phyloP scores from a whole-genome alignment of 495 filamentous ascomycete genomes.

The Podospora comata region DNA sequence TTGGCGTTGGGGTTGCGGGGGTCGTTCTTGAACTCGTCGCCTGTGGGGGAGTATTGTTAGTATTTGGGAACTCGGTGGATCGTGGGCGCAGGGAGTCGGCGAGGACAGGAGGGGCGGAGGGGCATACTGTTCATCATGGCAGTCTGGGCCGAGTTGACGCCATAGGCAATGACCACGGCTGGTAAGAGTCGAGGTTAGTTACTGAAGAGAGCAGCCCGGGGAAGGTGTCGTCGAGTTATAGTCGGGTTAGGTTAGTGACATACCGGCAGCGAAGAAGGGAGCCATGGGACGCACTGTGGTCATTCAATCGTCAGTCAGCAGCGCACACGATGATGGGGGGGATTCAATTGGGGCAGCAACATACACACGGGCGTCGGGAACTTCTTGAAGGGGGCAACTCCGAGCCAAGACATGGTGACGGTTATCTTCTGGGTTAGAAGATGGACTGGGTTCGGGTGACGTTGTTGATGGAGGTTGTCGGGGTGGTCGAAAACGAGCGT shows the following conservation, averaged over 20 bases:
- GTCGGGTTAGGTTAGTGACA: slow-evolving; percentile 34
- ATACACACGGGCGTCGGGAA: slow-evolving; percentile 83
- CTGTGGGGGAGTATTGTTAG: slow-evolving; percentile 44
- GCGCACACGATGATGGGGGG: slow-evolving; percentile 19
- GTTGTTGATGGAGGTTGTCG: slow-evolving; percentile 27
- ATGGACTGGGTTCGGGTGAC: slow-evolving; percentile 22
- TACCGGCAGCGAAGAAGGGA: slow-evolving; percentile 95
- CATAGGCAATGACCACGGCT: slow-evolving; percentile 84
- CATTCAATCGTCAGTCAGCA: slow-evolving; percentile 22
- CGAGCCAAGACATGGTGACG: slow-evolving; percentile 72
- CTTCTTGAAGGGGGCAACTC: slow-evolving; percentile 68
- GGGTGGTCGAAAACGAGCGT: slow-evolving; percentile 38
- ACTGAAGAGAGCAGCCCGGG: not conserved
- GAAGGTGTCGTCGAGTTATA: not conserved
- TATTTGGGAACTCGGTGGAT: slow-evolving; percentile 19
- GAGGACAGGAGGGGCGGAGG: slow-evolving; percentile 13
- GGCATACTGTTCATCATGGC: slow-evolving; percentile 69
- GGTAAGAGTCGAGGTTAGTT: not conserved
- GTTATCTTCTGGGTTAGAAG: slow-evolving; percentile 28
- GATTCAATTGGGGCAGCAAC: slow-evolving; percentile 41
- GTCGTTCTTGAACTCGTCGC: slow-evolving; percentile 92
- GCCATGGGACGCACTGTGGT: slow-evolving; percentile 76
- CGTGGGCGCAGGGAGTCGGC: slow-evolving; percentile 7
- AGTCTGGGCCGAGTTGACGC: slow-evolving; percentile 74
- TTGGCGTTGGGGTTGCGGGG: slow-evolving; percentile 79